Evolutionary conservation across 345 rosid species (phyloP), one percentile per base, ranked within the genome.

Genomic region (Camelina neglecta): DNA sequence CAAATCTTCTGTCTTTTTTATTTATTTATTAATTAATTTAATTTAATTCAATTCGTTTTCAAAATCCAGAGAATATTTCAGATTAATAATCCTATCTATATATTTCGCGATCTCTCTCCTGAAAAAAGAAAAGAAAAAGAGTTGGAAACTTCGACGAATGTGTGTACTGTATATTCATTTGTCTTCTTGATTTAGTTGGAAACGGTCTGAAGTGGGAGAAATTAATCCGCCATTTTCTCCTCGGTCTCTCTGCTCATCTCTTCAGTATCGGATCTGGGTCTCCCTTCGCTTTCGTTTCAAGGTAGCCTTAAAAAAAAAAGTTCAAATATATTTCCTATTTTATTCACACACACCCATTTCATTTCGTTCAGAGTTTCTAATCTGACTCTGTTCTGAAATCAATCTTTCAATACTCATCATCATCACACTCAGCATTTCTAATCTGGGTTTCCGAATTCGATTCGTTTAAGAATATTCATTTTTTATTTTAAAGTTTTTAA

Each of bases 211-310:
- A 78, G 5, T 71, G 13, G 49, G 62, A 77, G 41, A 77, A 47
- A 50, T 11, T 5, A 67, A 72, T 59, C 71, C 78, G 60, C 61
- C 74, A 73, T 78, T 78, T 73, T 60, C 78, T 78, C 74, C 65
- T 67, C 54, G 73, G 77, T 60, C 81, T 78, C 73, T 72, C 76
- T 71, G 76, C 57, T 68, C 66, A n/a, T 60, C 44, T 50, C 71
- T 69, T 71, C 63, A 20, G 67, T 57, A 65, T 80, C 79, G 86
- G 90, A 87, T 81, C 85, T 82, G 79, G 58, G 79, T 39, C 72
- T 47, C 29, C 82, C 84, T 80, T 84, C 48, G 48, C 74, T 81
- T 83, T 57, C 67, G 71, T 75, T 66, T 38, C 49, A 79, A 81
- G 87, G 86, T 81, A 76, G 7, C 48, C 13, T 16, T 8, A 18